Conservation (phyloP, 2,329 filamentous ascomycete genomes). For the Cyclaneusma minus region DNA sequence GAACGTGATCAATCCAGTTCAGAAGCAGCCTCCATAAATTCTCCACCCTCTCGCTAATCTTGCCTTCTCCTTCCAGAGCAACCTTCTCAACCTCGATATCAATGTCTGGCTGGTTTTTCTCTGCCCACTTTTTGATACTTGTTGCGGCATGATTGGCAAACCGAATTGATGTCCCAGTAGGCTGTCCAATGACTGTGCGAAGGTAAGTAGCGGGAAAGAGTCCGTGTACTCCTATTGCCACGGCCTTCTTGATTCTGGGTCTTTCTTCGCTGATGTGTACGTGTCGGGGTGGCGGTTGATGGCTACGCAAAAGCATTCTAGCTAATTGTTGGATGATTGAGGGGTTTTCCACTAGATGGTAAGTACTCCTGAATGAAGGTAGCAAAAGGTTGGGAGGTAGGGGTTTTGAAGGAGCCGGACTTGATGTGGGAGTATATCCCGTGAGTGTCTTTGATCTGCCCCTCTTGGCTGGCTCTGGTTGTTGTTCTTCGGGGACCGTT, state of each 20-base stretch:
- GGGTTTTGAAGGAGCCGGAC: conserved; percentile 13
- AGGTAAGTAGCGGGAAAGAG: conserved; percentile 80
- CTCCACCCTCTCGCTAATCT: conserved; percentile 76
- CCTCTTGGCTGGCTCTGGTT: conserved; percentile 11
- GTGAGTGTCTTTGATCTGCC: conserved; percentile 9
- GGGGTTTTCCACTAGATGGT: conserved; percentile 48
- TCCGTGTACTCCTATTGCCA: conserved; percentile 89
- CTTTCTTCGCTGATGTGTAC: conserved; percentile 55
- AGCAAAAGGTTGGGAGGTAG: conserved; percentile 46
- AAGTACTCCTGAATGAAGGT: conserved; percentile 55
- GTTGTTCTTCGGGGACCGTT: conserved; percentile 9
- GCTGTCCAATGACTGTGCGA: conserved; percentile 83
- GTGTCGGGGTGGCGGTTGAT: conserved; percentile 46
- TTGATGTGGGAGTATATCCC: conserved; percentile 8
- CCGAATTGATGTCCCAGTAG: conserved; percentile 85
- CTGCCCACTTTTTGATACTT: conserved; percentile 71
- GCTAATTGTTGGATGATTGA: conserved; percentile 55
- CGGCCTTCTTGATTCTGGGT: conserved; percentile 64
- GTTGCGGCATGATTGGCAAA: conserved; percentile 81
- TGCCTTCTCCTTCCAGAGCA: conserved; percentile 85
- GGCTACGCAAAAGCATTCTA: conserved; percentile 37
- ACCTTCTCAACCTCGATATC: conserved; percentile 85
- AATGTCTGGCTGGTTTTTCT: conserved; percentile 46
- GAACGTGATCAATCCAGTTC: conserved; percentile 88
- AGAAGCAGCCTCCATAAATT: conserved; percentile 87